Base-by-base conservation (phyloP, 2,329 filamentous ascomycete genomes). In the Pseudonectria buxi region DNA sequence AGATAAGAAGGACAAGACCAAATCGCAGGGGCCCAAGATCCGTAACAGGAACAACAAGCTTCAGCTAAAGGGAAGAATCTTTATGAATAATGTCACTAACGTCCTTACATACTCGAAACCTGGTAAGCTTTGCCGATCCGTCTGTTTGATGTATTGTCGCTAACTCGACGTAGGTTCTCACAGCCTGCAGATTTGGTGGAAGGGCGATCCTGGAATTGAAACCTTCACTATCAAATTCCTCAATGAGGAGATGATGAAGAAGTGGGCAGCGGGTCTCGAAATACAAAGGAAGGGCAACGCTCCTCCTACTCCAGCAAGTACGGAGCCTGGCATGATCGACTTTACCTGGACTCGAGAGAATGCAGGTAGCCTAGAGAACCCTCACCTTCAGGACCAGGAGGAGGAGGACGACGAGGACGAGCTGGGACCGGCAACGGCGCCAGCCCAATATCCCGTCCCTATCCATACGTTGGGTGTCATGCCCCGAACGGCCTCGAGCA, bases 11-110 rank as follows among this genome's bases (percentile, higher is more conserved):
- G 78, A 81, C 55, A 78, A 77, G 55, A 74, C 72, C 5, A 67
- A 67, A 37, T 72, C 72, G 1, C 67, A 65, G 3, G 65, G 62
- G 6, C 72, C 78, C 39, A 86, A 80, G 59, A 56, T 62, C 30
- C 64, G 67, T 30, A 78, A 74, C 53, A 81, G 77, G 57, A 84
- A 78, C 51, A 83, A 83, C 28, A 95, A 90, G 62, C 71, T 96
- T 42, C 89, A 95, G 62, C 73, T 98, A 22, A 98, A 98, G 63
- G 92, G 92, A 26, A 80, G 92, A 33, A 98, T 98, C 53, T 96
- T 95, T 65, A 96, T 98, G 89, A 88, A 89, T 49, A 98, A 98
- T 55, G 90, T 98, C 36, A 96, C 89, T 26, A 87, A 95, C 59
- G 82, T 95, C n/a, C 71, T 95, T 28, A 89, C 84, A 13, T 71